Base-by-base conservation (phyloP, 768 basidiomycete genomes). In the Suillus tomentosus region DNA sequence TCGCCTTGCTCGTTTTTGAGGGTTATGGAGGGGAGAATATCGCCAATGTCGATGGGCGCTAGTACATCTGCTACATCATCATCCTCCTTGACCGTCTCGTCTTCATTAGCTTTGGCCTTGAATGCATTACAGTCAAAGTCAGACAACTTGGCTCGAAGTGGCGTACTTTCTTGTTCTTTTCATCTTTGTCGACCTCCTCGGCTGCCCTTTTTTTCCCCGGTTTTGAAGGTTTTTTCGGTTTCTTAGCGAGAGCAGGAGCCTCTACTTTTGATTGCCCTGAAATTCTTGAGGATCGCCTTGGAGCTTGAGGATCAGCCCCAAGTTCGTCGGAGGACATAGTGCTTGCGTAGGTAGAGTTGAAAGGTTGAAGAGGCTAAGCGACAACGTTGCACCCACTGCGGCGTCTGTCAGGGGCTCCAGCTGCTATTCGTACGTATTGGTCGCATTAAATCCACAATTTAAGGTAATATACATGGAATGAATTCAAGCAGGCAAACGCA, bases 1-100 rank as follows among this genome's bases (percentile, higher is more conserved):
- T 91, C 87, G 51, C 82, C 91, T 74, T 91, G 87, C 78, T 97
- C 92, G 74, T 94, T 93, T 79, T 94, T 89, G 65, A 99, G 79
- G 6, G 79, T 84, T 65, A 96, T 71, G 5, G 84, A 84, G 3
- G 94, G 94, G 51, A 97, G 79, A 37, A 78, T 77, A 65, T 90
- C 92, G 7, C 95, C 96, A 40, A 94, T 78, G 65, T 91, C 83
- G 65, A 96, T 82, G 2, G 76, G 60, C 14, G 64, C 61, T 62
- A 31, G 31, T 31, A 63, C 64, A 27, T 55, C 64, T 31, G 56
- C 67, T 37, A 69, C 69, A 53, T 71, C 40, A 31, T 19, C 17
- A 15, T 43, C 11, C 13, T 48, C 60, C 70, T 36, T n/a, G 45
- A 39, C 65, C 71, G 59, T 67, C 71, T 74, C 72, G 15, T 75